Conservation (phyloP, 805 yeast species). For the Candida xyloterini region DNA sequence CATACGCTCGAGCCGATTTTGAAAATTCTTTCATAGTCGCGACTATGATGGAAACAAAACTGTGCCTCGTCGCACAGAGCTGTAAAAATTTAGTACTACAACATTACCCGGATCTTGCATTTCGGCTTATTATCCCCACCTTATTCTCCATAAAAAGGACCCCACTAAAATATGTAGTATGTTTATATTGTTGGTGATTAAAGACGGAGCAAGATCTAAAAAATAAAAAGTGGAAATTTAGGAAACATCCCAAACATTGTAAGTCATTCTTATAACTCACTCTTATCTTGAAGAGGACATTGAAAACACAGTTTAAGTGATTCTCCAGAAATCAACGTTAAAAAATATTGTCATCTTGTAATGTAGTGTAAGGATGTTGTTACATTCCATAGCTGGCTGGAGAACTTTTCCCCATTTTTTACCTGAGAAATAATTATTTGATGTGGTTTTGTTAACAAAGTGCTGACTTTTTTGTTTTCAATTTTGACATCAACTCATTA, state of each 20-base stretch:
- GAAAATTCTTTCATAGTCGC: no score
- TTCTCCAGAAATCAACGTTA: no score
- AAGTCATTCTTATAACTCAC: no score
- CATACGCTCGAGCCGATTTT: no score
- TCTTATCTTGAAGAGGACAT: no score
- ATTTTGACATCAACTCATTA: constrained; percentile 3
- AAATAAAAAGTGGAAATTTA: no score
- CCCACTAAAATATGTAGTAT: background rate
- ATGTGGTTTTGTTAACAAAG: constrained; percentile 7
- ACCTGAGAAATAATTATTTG: constrained; percentile 2
- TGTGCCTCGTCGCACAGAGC: no score
- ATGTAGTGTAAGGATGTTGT: constrained; percentile 5
- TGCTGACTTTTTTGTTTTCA: constrained; percentile 6
- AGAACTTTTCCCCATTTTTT: constrained; percentile 11
- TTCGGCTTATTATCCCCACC: constrained; percentile 4
- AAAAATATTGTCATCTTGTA: background rate
- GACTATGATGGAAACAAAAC: no score
- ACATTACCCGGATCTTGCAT: constrained; percentile 1
- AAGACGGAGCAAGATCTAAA: no score
- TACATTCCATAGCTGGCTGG: background rate
- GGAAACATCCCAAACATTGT: no score
- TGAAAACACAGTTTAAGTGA: no score
- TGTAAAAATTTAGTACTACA: no score
- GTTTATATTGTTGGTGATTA: background rate
- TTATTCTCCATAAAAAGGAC: constrained; percentile 4